Base-by-base conservation (phyloP, 1,139 yeast genomes). In the Suhomyces ambrosiae region DNA sequence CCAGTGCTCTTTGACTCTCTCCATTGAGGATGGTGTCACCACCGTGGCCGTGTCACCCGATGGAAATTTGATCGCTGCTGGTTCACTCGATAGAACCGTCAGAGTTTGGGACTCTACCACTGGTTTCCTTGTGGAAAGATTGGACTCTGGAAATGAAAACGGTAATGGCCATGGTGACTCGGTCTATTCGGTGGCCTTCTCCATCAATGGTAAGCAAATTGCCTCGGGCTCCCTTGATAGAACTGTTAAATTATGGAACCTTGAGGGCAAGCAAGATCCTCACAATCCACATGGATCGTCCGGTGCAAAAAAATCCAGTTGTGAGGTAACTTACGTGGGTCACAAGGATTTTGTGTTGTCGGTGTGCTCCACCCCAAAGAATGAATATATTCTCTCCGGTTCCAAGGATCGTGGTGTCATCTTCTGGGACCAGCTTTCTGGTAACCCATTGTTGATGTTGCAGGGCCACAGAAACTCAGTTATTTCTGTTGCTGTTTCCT, bases 401-500 rank as follows among this genome's bases (percentile, higher is more conserved):
- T 88, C 97, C 18, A 92, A 92, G 65, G 98, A 92, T 67, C 84
- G 97, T 56, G 96, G 97, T 37, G 97, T 92, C 37, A 86, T 90
- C 46, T 86, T 92, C 72, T 92, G 98, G 98, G 97, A 92, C 60
- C 94, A 92, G 53, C 72, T 75, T 35, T 79, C 92, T 11, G 97
- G 97, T 48, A 92, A 88, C 64, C 96, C 96, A 44, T 81, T 89
- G 63, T 75, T 92, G 58, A 88, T 90, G 96, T 75, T 92, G 52
- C 97, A 90, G 68, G 97, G 98, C 23, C 98, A 92, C 65, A 82
- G 95, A 61, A 92, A 92, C 68, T 86, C 96, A 16, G 98, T 92
- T 35, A 92, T 92, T 49, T 83, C 95, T 36, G 97, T 92, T 27
- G 92, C 96, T 30, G 97, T 92, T 14, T 82, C 92, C 30, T 78